phyloP scores from a whole-genome alignment of 192 early-diverging fungal genomes.

The Phycomyces blakesleeanus region DNA sequence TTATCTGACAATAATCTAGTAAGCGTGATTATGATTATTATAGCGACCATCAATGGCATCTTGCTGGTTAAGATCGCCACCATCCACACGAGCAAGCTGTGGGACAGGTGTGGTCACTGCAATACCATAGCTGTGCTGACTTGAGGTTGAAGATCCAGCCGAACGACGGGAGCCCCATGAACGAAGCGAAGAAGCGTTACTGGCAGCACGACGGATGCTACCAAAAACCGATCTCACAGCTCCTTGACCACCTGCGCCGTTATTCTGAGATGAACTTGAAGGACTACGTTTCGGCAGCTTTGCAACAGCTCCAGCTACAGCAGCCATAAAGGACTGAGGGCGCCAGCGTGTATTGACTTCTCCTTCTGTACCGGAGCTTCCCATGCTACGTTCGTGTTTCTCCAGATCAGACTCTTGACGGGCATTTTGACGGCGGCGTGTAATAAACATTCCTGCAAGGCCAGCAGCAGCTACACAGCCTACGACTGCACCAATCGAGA shows the following conservation, averaged over 20 bases:
- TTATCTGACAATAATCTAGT: slow-evolving; percentile 5
- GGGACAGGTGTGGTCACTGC: slow-evolving; percentile 20
- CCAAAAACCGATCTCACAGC: slow-evolving; percentile 16
- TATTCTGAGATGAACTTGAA: background rate
- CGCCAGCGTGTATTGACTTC: slow-evolving; percentile 31
- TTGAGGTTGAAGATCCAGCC: background rate
- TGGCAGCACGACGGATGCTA: slow-evolving; percentile 20
- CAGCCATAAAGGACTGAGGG: slow-evolving; percentile 30
- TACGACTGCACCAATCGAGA: slow-evolving; percentile 25
- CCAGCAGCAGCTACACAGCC: slow-evolving; percentile 34
- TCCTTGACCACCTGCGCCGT: background rate
- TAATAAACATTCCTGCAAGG: slow-evolving; percentile 32
- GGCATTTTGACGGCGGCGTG: slow-evolving; percentile 9
- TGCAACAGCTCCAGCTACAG: slow-evolving; percentile 31
- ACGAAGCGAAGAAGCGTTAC: slow-evolving; percentile 21
- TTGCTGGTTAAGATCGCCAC: background rate
- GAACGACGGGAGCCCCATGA: background rate
- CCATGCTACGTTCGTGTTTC: background rate
- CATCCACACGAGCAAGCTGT: slow-evolving; percentile 26
- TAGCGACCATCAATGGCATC: slow-evolving; percentile 6
- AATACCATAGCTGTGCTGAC: slow-evolving; percentile 22
- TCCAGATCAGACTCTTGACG: slow-evolving; percentile 18
- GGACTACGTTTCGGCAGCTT: slow-evolving; percentile 21
- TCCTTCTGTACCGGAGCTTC: background rate
- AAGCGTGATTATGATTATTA: slow-evolving; percentile 17